phyloP scores from a whole-genome alignment of 2,329 filamentous ascomycete genomes.

The Aspergillus awamori region DNA sequence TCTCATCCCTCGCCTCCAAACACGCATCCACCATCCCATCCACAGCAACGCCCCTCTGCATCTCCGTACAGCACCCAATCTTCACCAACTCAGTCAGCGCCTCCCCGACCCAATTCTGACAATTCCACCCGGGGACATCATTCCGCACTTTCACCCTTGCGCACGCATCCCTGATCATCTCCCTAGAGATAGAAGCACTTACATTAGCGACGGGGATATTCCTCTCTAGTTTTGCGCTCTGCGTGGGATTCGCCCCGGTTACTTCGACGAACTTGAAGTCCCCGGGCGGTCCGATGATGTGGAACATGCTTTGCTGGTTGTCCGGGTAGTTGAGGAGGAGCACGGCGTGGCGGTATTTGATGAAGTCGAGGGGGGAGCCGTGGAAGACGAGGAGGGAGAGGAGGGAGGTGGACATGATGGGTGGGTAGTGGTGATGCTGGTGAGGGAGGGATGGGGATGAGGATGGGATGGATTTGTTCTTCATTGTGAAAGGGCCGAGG shows the following conservation, averaged over 20 bases:
- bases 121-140: background rate
- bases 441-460: no score
- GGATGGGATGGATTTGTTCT: no score
- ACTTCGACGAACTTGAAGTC: background rate
- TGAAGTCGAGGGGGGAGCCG: background rate
- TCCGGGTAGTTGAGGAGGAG: background rate
- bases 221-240: background rate
- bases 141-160: background rate
- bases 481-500: no score
- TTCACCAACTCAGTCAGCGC: background rate
- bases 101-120: background rate
- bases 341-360: background rate
- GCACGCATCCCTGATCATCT: background rate
- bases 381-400: background rate
- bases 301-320: background rate
- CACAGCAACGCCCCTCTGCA: background rate
- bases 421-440: no score
- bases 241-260: background rate
- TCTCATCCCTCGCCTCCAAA: background rate
- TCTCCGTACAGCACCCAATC: background rate
- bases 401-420: no score
- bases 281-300: background rate
- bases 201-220: background rate
- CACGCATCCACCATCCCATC: background rate
- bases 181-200: background rate